Evolutionary conservation across 2,329 filamentous ascomycete genomes (phyloP), one percentile per base, ranked within the genome.

Genomic region (Massarina eburnea): DNA sequence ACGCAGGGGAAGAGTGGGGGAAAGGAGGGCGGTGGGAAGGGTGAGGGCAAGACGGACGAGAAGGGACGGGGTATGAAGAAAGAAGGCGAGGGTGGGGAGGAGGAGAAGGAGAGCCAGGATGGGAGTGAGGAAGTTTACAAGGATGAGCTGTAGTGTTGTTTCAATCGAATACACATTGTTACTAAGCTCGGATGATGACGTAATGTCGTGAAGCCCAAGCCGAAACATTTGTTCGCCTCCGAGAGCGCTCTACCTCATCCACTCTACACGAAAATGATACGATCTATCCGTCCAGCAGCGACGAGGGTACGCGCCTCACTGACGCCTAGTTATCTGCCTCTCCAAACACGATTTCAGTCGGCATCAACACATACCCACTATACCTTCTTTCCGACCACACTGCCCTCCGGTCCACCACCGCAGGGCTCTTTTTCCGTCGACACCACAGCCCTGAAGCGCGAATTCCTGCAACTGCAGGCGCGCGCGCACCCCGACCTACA

Each of bases 391-490:
- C 91, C 91, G 1, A 67, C 80, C 24, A 88, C 91, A 3, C 79
- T 96, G 3, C 82, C 91, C 0, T 43, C 70, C 1, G 92, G 92
- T 2, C 88, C 90, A 1, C 94, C 94, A 0, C 92, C 92, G 0
- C 43, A 64, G 0, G 86, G 91, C 0, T 79, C 84, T 47, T 99
- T 97, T 78, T 71, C 76, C 12, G 82, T 97, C 62, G 80, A 95
- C 67, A 67, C 81, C 10, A 76, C 80, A 46, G 76, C 80, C 14
- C 81, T 97, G 17, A 88, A 89, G 39, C 81, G 82, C 54, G 94
- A 99, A 67, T 97, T 95, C 73, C 83, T 97, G 12, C 81, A 83
- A 49, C 80, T 96, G 1, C 94, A 99, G 73, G 81, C 84, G 15
- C 78, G 80, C 34, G 81, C 86, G 9, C 89, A 94, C 70, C 89